Evolutionary conservation across 2,329 filamentous ascomycete species (phyloP), one percentile per base, ranked within the genome.

Genomic region (Whalleya microplaca): DNA sequence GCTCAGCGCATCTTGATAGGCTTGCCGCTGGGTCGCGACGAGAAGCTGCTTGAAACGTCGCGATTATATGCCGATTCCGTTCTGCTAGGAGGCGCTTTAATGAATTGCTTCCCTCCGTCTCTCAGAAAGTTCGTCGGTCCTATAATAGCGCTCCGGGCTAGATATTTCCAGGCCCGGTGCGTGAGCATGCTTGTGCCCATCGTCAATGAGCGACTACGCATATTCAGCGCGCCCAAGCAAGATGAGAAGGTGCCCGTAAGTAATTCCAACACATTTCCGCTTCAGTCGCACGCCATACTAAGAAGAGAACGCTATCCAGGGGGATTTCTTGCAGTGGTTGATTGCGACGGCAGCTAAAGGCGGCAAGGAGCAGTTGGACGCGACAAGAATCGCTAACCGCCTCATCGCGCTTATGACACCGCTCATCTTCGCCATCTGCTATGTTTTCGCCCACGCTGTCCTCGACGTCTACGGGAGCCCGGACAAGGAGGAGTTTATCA

Each of bases 271-370:
- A 9, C 10, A 23, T n/a, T 41, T 8, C 29, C 5, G 5, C 18
- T 21, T 19, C 21, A 27, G 27, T 29, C 12, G 12, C 27, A 29
- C 12, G 27, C 27, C 27, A 29, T 29, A 29, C 27, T 29, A 12
- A 29, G 6, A 29, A 29, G 6, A 29, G 5, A 29, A 29, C 14
- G 32, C 32, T 37, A 14, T 29, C 2, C 37, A 53, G 45, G 14
- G 20, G 7, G 53, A 55, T 20, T 46, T 55, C 14, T n/a, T 55
- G 1, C 53, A 55, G 10, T 55, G 53, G 53, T 18, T 55, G 21
- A 55, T 55, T 44, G 21, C 42, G 4, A 2, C 19, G 18, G 21
- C 32, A 29, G 44, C 48, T 7, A 21, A 47, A 29, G 18, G n/a
- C 19, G 48, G 53, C 37, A 47, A 21, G 2, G 53, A 51, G 19